Percentiles rank a stretch among this genome's conserved stretches.
Conservation (phyloP, 2,329 filamentous ascomycete species). For the Alternaria sp. region DNA sequence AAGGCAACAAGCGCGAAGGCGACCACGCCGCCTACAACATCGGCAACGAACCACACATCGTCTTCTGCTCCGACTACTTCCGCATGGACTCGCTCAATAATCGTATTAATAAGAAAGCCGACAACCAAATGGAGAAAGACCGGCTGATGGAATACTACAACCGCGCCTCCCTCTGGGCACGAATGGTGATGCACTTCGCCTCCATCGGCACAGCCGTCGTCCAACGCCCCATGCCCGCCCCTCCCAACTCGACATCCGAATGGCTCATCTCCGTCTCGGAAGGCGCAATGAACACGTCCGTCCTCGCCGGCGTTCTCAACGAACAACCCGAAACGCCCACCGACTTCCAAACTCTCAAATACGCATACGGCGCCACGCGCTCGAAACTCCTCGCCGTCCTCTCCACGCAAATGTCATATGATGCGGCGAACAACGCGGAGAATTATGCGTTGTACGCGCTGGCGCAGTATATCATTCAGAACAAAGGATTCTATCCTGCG, state of each 20-base stretch:
- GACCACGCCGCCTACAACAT: slow-evolving; percentile 43
- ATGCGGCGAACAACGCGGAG: slow-evolving; percentile 43
- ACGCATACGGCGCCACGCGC: slow-evolving; percentile 42
- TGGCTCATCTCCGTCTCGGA: slow-evolving; percentile 26
- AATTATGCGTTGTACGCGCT: slow-evolving; percentile 45
- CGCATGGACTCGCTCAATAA: slow-evolving; percentile 30
- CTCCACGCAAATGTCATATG: slow-evolving; percentile 40
- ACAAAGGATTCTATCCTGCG: slow-evolving; percentile 39
- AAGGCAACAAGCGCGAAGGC: slow-evolving; percentile 36
- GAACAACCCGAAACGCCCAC: slow-evolving; percentile 30
- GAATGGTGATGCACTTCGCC: slow-evolving; percentile 44
- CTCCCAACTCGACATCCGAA: slow-evolving; percentile 24
- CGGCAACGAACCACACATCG: slow-evolving; percentile 44
- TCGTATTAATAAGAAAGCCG: slow-evolving; percentile 30
- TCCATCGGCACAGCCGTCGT: slow-evolving; percentile 38
- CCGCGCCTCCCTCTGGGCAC: slow-evolving; percentile 42
- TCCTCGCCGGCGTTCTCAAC: slow-evolving; percentile 40
- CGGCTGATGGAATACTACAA: slow-evolving; percentile 42
- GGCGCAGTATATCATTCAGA: slow-evolving; percentile 37
- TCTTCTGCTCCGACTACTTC: slow-evolving; percentile 43
- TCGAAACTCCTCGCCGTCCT: slow-evolving; percentile 39
- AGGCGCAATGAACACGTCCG: slow-evolving; percentile 42
- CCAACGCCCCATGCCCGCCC: slow-evolving; percentile 19
- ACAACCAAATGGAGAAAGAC: slow-evolving; percentile 30
- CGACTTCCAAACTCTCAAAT: slow-evolving; percentile 35